These are phyloP conservation scores for Mycena filopes DNA, from an alignment of 768 basidiomycete genomes.

Conservation along the genomic window DNA sequence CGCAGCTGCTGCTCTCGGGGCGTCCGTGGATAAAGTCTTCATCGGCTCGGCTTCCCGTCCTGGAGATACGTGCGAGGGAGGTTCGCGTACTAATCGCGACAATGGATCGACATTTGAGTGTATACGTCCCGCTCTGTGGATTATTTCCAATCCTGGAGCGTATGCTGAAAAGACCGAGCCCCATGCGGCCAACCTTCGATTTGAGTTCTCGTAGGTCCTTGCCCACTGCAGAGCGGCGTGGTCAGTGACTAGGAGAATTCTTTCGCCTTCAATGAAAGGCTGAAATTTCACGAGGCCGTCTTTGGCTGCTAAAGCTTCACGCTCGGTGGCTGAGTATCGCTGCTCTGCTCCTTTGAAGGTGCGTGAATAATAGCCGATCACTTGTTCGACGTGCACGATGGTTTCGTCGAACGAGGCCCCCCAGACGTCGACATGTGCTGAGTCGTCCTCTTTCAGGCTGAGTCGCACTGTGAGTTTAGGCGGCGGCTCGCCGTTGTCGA, in stretches of 20 bases:
- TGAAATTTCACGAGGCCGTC: conserved; percentile 27
- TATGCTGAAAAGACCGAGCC: neutral
- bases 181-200: neutral
- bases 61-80: too few relatives aligned
- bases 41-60: too few relatives aligned
- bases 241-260: conserved; percentile 18
- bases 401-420: neutral
- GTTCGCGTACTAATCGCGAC: too few relatives aligned
- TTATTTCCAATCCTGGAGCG: neutral
- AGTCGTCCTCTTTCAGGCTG: too few relatives aligned
- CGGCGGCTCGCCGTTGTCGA: neutral
- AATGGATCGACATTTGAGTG: neutral
- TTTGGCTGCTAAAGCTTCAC: conserved; percentile 40
- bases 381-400: conserved; percentile 27
- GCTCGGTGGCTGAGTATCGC: conserved; percentile 41
- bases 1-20: neutral
- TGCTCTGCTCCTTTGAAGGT: conserved; percentile 36
- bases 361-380: conserved; percentile 35
- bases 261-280: conserved; percentile 42
- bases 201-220: neutral
- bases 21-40: neutral
- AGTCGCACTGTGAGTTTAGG: neutral
- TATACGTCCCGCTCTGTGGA: neutral
- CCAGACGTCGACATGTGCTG: too few relatives aligned
- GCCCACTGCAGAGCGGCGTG: neutral